These are phyloP conservation scores for Hemileccinum impolitum DNA, from an alignment of 768 basidiomycete species.

Conservation along the genomic window DNA sequence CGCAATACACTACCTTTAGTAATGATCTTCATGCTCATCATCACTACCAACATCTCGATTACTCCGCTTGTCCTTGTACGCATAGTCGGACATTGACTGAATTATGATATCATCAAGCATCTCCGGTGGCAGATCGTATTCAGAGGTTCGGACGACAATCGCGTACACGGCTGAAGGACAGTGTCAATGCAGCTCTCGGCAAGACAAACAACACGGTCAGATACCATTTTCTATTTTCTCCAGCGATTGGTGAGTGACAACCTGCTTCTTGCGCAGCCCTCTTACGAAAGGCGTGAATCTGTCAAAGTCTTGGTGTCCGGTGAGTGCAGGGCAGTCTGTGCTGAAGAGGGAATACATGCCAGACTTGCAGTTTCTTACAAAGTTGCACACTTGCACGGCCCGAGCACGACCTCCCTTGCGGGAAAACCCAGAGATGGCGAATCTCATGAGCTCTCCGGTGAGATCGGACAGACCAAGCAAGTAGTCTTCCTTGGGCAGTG, in stretches of 20 bases:
- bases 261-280: conserved; percentile 83
- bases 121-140: conserved; percentile 66
- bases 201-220: neutral
- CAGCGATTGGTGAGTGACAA: conserved; percentile 81
- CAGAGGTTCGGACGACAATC: conserved; percentile 66
- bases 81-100: conserved; percentile 40
- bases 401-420: conserved; percentile 61
- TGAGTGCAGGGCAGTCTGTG: neutral
- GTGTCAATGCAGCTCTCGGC: conserved; percentile 4
- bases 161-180: conserved; percentile 60
- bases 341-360: conserved; percentile 37
- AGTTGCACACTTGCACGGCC: conserved; percentile 61
- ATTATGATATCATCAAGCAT: conserved; percentile 68
- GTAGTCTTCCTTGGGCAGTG: conserved; percentile 78
- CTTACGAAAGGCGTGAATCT: conserved; percentile 64
- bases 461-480: conserved; percentile 90
- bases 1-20: conserved; percentile 6
- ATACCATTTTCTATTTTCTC: conserved; percentile 93
- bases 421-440: conserved; percentile 80
- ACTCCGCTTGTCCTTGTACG: conserved; percentile 17
- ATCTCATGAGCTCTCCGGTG: conserved; percentile 96
- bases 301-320: conserved; percentile 63
- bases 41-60: conserved; percentile 20
- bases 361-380: conserved; percentile 73
- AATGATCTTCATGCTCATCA: conserved; percentile 27